Percentiles rank a stretch among this genome's conserved stretches.
Evolutionary conservation across 257 asterid species (phyloP).

Genomic region (Schizonepeta tenuifolia): DNA sequence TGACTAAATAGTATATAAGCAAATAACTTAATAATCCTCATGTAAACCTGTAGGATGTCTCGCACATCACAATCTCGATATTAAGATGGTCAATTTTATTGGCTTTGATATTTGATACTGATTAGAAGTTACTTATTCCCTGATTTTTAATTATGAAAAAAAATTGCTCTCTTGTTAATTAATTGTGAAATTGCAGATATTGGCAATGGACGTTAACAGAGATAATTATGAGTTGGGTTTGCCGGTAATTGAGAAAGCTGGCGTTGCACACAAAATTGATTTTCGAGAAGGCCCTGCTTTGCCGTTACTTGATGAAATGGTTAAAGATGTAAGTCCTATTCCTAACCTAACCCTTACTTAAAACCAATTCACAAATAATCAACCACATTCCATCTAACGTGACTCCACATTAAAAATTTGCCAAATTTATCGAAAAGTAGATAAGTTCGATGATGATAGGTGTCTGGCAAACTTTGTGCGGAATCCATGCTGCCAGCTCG

Average conservation of each 20-base stretch:
- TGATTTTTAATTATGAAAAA: too few species aligned
- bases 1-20: too few species aligned
- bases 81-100: too few species aligned
- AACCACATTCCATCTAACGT: neutral
- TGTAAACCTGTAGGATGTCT: too few species aligned
- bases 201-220: slow-evolving; percentile 86
- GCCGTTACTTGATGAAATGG: slow-evolving; percentile 31
- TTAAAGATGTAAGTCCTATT: slow-evolving; percentile 25
- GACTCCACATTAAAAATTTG: neutral
- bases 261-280: slow-evolving; percentile 84
- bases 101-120: too few species aligned
- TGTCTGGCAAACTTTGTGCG: too few species aligned
- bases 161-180: too few species aligned
- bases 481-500: too few species aligned
- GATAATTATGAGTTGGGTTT: slow-evolving; percentile 81
- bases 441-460: neutral
- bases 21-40: too few species aligned
- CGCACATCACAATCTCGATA: too few species aligned
- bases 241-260: slow-evolving; percentile 77
- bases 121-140: too few species aligned
- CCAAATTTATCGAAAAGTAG: neutral
- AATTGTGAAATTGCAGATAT: slow-evolving; percentile 52
- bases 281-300: slow-evolving; percentile 52
- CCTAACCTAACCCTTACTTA: neutral
- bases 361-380: neutral